Percentiles rank a stretch among this genome's conserved stretches.
phyloP scores from a whole-genome alignment of 306 rosid species.

The Pyrus bretschneideri region DNA sequence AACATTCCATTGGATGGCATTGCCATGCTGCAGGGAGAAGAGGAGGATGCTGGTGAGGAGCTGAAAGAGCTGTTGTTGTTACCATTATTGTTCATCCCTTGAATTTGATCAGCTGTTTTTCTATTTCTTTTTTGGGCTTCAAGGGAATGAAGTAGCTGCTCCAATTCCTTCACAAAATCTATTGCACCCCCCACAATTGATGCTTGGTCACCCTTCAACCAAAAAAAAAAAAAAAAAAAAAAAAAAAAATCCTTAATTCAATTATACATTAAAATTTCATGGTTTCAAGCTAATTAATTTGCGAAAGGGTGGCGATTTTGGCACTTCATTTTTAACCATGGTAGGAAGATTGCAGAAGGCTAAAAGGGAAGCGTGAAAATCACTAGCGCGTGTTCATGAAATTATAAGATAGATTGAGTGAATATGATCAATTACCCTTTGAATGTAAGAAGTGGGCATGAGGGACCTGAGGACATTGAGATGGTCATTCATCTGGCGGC shows the following conservation, averaged over 20 bases:
- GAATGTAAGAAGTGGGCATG: constrained; percentile 79
- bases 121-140: constrained; percentile 61
- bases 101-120: constrained; percentile 20
- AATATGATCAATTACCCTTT: constrained; percentile 42
- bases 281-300: background rate
- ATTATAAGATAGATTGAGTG: background rate
- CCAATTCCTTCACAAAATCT: constrained; percentile 90
- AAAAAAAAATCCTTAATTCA: background rate
- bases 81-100: constrained; percentile 1
- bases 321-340: background rate
- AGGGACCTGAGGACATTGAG: constrained; percentile 80
- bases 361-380: background rate
- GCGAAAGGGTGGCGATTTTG: background rate
- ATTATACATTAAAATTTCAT: background rate
- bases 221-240: no score
- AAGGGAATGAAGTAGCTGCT: constrained; percentile 69
- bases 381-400: background rate
- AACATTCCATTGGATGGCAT: constrained; percentile 26
- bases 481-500: constrained; percentile 96
- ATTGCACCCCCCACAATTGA: constrained; percentile 95
- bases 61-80: constrained; percentile 3
- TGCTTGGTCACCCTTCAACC: constrained; percentile 86
- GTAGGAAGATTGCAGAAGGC: background rate
- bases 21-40: constrained; percentile 8
- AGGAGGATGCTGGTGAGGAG: constrained; percentile 20